Conservation (phyloP, 78 protist species). For the Monosiga brevicollis region DNA sequence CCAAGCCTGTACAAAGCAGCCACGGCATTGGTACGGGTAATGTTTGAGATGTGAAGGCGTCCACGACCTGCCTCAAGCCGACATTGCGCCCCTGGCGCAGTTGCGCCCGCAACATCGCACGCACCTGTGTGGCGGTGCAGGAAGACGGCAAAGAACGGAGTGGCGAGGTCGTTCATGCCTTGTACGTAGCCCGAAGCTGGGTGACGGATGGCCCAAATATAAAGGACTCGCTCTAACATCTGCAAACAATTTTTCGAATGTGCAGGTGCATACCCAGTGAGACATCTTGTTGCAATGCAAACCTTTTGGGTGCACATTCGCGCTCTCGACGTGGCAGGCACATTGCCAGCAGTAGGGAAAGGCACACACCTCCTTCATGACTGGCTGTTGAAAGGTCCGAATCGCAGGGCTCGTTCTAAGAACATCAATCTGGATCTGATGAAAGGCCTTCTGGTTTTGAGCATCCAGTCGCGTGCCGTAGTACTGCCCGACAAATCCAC, state of each 20-base stretch:
- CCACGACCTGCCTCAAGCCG: too few relatives aligned
- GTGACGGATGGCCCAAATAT: conserved; percentile 88
- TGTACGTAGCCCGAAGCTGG: conserved; percentile 96
- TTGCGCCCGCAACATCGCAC: too few relatives aligned
- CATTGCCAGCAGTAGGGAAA: background rate
- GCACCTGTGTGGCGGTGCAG: background rate
- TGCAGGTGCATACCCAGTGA: too few relatives aligned
- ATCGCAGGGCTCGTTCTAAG: conserved; percentile 73
- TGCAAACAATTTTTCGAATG: too few relatives aligned
- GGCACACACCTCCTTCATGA: conserved; percentile 27
- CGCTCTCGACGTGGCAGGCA: too few relatives aligned
- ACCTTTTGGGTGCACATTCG: too few relatives aligned
- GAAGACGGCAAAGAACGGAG: conserved; percentile 71
- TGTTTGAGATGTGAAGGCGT: too few relatives aligned
- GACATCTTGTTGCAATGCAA: too few relatives aligned
- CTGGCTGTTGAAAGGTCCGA: conserved; percentile 48
- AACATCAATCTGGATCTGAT: conserved; percentile 74
- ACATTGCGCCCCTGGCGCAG: too few relatives aligned
- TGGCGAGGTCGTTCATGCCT: conserved; percentile 88
- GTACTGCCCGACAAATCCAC: background rate
- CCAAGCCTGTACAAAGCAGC: too few relatives aligned
- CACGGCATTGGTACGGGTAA: background rate
- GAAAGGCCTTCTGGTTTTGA: background rate
- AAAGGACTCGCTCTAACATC: conserved; percentile 74
- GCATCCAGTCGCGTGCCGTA: background rate